Conservation (phyloP, 148 eudicot species). For the Rhododendron griersonianum region DNA sequence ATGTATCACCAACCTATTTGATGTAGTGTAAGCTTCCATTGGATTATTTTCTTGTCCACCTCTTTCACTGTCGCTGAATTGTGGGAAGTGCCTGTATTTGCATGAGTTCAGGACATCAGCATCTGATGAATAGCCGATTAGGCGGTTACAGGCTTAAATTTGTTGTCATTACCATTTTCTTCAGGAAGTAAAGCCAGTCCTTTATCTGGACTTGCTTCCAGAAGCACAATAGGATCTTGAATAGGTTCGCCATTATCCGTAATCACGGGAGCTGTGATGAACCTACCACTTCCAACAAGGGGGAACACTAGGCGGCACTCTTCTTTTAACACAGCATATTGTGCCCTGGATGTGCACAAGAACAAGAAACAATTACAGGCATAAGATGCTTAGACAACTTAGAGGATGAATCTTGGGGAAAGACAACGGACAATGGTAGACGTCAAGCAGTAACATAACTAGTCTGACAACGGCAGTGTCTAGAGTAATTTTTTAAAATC, state of each 20-base stretch:
- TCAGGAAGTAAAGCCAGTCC: slow-evolving; percentile 16
- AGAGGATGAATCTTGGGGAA: neutral
- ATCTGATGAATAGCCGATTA: slow-evolving; percentile 7
- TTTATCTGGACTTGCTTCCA: slow-evolving; percentile 36
- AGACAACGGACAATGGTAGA: neutral
- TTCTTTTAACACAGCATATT: slow-evolving; percentile 73
- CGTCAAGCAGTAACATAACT: neutral
- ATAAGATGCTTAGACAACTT: neutral
- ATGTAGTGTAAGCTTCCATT: slow-evolving; percentile 94
- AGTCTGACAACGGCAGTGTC: neutral
- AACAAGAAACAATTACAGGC: neutral
- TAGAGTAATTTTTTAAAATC: neutral
- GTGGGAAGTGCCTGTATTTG: slow-evolving; percentile 21
- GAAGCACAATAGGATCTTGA: slow-evolving; percentile 81
- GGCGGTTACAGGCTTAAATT: neutral
- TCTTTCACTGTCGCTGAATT: slow-evolving; percentile 8
- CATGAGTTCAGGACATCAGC: slow-evolving; percentile 15
- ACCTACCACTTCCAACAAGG: slow-evolving; percentile 83
- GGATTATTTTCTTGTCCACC: slow-evolving; percentile 59
- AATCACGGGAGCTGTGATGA: slow-evolving; percentile 83
- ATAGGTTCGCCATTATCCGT: slow-evolving; percentile 70
- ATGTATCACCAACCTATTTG: slow-evolving; percentile 75
- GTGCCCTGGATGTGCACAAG: slow-evolving; percentile 40
- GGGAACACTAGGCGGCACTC: slow-evolving; percentile 78
- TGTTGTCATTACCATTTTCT: slow-evolving; percentile 34